phyloP scores from a whole-genome alignment of 176 grass and related monocot species.

The Alloteropsis semialata region DNA sequence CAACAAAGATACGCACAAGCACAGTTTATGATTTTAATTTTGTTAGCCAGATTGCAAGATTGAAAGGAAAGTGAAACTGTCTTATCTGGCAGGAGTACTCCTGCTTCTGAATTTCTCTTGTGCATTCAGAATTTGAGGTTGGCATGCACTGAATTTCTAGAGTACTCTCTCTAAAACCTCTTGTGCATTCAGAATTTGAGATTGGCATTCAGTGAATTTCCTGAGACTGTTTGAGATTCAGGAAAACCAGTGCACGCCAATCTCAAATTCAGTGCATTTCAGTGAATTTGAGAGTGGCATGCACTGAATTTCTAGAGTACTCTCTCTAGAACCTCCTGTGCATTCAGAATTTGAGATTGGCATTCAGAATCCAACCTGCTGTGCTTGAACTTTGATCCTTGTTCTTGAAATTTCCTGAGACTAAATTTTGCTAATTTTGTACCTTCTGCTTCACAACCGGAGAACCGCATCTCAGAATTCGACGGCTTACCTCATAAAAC shows the following conservation, averaged over 20 bases:
- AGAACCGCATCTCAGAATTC: not conserved
- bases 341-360: not conserved
- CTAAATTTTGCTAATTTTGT: not conserved
- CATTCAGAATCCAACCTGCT: not conserved
- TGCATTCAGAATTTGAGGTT: not conserved
- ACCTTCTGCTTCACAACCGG: not conserved
- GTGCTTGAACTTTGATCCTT: not conserved
- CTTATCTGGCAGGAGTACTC: not conserved
- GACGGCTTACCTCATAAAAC: not conserved
- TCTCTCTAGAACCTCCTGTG: too few relatives aligned
- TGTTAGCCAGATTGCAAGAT: not conserved
- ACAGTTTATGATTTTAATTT: not conserved
- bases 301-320: not conserved
- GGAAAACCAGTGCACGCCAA: too few relatives aligned
- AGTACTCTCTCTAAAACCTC: too few relatives aligned
- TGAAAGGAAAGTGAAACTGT: not conserved
- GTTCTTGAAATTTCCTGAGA: not conserved
- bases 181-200: too few relatives aligned
- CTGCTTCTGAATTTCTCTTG: not conserved
- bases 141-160: not conserved
- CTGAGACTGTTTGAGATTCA: too few relatives aligned
- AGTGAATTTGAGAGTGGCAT: not conserved
- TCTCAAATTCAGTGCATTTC: too few relatives aligned
- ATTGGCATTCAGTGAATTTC: too few relatives aligned
- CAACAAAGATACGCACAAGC: not conserved